A percentile compares a stretch with the other conserved stretches of the same genome.
phyloP scores from a whole-genome alignment of 371 early-diverging fungal species.

The Haplosporangium sp. region DNA sequence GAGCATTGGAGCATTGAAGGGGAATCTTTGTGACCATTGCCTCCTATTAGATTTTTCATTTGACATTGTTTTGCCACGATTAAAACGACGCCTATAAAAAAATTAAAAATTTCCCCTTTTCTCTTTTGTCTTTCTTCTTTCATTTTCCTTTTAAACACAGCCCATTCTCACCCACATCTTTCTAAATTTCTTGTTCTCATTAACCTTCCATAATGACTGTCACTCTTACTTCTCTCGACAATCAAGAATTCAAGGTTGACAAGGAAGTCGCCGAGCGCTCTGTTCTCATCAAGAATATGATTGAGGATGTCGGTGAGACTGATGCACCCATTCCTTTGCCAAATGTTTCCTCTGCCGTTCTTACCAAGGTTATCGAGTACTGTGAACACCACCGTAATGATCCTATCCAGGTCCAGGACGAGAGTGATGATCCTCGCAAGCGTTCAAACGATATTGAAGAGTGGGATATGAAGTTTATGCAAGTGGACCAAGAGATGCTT shows the following conservation, averaged over 20 bases:
- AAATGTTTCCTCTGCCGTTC: constrained; percentile 76
- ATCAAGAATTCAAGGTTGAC: constrained; percentile 80
- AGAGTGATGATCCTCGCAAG: constrained; percentile 71
- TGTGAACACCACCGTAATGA: constrained; percentile 84
- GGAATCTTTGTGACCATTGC: no score
- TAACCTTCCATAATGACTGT: constrained; percentile 20
- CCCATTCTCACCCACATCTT: neutral
- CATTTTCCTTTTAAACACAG: neutral
- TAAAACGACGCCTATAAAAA: neutral
- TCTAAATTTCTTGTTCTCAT: neutral
- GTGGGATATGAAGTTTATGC: constrained; percentile 86
- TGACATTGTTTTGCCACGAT: no score
- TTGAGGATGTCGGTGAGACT: constrained; percentile 88
- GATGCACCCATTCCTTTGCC: constrained; percentile 83
- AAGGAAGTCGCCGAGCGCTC: constrained; percentile 90
- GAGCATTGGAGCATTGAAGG: no score
- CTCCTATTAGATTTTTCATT: neutral
- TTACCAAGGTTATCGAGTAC: constrained; percentile 86
- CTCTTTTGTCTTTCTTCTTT: neutral
- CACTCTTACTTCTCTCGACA: constrained; percentile 71
- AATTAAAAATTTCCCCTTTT: neutral
- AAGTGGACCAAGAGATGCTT: constrained; percentile 82
- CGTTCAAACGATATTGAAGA: constrained; percentile 79
- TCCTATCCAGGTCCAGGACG: constrained; percentile 65
- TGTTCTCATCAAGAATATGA: constrained; percentile 92